Evolutionary conservation across 192 early-diverging fungal species (phyloP).

Genomic region (Coemansia sp.): DNA sequence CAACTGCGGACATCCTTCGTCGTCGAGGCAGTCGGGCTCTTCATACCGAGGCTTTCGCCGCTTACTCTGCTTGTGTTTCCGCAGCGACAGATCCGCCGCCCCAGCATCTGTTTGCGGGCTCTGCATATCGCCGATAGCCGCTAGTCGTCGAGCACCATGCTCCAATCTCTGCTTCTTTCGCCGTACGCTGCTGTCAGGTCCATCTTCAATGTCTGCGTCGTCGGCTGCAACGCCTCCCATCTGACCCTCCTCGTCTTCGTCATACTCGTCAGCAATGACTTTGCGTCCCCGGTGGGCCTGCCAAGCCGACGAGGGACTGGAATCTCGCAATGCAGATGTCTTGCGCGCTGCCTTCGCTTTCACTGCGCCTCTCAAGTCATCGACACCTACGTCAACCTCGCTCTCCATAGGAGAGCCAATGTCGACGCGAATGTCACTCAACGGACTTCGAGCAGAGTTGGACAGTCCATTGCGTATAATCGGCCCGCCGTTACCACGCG

Average conservation of each 20-base stretch:
- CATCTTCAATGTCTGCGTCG: constrained; percentile 26
- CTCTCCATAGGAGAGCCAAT: constrained; percentile 25
- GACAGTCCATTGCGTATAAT: constrained; percentile 35
- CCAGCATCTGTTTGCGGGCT: neutral
- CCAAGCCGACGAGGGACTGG: constrained; percentile 16
- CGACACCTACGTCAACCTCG: constrained; percentile 42
- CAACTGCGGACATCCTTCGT: constrained; percentile 40
- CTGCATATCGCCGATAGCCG: neutral
- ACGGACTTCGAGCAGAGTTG: neutral
- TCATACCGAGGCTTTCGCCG: constrained; percentile 40
- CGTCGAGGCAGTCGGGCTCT: constrained; percentile 36
- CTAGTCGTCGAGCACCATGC: constrained; percentile 1
- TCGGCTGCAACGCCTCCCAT: constrained; percentile 11
- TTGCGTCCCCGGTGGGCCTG: constrained; percentile 25
- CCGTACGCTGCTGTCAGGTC: constrained; percentile 5
- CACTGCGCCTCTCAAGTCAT: constrained; percentile 4
- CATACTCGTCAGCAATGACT: constrained; percentile 44
- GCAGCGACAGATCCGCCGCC: constrained; percentile 6
- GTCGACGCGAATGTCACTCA: neutral
- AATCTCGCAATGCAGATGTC: neutral
- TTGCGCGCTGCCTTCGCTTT: neutral
- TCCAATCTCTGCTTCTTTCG: constrained; percentile 4
- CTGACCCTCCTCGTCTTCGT: constrained; percentile 24
- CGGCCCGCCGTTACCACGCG: constrained; percentile 19
- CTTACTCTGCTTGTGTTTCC: constrained; percentile 22